phyloP scores from a whole-genome alignment of 148 eudicot species.

The Cornus controversa region DNA sequence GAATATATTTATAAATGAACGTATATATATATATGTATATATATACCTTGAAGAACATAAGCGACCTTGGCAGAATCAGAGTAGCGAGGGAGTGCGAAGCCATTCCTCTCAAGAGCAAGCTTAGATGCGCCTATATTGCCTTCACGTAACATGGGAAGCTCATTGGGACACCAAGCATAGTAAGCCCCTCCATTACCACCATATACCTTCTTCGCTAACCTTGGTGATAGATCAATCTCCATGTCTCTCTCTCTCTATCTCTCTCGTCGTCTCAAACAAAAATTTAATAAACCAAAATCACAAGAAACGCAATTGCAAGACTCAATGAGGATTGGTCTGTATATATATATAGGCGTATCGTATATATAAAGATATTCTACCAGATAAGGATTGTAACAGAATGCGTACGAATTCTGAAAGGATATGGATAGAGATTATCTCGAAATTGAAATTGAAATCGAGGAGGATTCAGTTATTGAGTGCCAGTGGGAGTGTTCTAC shows the following conservation, averaged over 20 bases:
- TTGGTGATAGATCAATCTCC: conserved; percentile 79
- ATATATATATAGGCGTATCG: no score
- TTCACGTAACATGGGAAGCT: conserved; percentile 66
- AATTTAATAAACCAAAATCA: no score
- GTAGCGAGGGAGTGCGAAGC: conserved; percentile 73
- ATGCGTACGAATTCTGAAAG: not conserved
- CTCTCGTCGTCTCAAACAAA: not conserved
- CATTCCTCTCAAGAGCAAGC: conserved; percentile 52
- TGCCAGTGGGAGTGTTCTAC: no score
- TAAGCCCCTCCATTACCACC: conserved; percentile 67
- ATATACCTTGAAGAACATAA: conserved; percentile 78
- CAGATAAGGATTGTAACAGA: not conserved
- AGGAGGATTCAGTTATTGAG: no score
- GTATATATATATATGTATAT: no score
- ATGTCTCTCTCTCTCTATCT: conserved; percentile 27
- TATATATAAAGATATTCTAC: no score
- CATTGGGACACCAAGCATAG: conserved; percentile 65
- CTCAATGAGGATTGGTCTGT: not conserved
- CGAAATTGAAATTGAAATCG: not conserved
- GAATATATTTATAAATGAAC: not conserved
- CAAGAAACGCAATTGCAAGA: not conserved
- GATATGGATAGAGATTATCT: not conserved
- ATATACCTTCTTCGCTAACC: conserved; percentile 39
- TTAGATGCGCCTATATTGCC: conserved; percentile 82
- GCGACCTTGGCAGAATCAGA: conserved; percentile 80